These are phyloP conservation scores for Aureobasidium sp. DNA, from an alignment of 2,329 filamentous ascomycete species.

Conservation along the genomic window DNA sequence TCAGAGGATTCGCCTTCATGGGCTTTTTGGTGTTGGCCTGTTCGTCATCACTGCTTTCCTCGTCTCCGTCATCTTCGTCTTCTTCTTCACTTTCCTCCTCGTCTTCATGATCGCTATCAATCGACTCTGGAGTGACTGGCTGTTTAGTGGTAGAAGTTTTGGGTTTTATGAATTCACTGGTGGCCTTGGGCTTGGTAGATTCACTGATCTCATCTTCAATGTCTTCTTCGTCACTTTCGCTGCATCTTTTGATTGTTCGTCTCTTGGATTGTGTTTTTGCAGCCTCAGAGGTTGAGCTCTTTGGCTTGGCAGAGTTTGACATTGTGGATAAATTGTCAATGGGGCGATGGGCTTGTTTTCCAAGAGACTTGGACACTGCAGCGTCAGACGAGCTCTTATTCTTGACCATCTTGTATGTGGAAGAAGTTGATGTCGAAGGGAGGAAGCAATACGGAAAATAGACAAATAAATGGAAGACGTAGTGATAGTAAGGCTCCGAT, in stretches of 20 bases:
- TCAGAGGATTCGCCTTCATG: background rate
- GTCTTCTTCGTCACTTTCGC: background rate
- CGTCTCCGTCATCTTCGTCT: background rate
- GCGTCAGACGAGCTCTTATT: background rate
- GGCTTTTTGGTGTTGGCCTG: background rate
- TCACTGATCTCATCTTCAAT: background rate
- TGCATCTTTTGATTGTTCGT: background rate
- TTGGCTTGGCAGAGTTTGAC: slow-evolving; percentile 1
- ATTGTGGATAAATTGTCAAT: background rate
- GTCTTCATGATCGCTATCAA: background rate
- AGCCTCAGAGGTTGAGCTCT: slow-evolving; percentile 11
- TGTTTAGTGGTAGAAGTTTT: background rate
- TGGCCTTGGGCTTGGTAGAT: background rate
- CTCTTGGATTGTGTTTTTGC: background rate
- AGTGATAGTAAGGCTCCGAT: background rate
- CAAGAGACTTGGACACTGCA: background rate
- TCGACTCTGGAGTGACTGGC: background rate
- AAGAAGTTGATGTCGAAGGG: background rate
- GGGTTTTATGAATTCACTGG: background rate
- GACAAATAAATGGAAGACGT: background rate
- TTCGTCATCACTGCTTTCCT: background rate
- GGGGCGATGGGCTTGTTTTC: background rate
- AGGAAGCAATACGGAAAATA: background rate
- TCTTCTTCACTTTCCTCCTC: background rate
- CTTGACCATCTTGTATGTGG: background rate